These are phyloP conservation scores for Gracilaria gracilis DNA, from an alignment of 23 red algal genomes.

Conservation along the genomic window DNA sequence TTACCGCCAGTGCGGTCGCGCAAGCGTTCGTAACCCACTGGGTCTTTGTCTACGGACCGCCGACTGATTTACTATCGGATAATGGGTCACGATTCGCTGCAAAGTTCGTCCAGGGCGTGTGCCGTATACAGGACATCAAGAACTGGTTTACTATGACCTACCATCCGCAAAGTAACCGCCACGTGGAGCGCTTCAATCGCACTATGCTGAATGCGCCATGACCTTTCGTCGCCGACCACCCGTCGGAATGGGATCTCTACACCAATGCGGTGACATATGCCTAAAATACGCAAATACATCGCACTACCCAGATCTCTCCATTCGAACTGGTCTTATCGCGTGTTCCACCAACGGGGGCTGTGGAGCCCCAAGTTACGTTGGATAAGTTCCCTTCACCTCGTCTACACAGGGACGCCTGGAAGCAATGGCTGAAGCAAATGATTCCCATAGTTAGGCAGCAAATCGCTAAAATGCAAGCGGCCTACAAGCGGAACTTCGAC, in stretches of 20 bases:
- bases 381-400: neutral
- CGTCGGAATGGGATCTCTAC: conserved; percentile 36
- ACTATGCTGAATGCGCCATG: neutral
- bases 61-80: too few relatives aligned
- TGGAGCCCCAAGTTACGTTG: neutral
- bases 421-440: neutral
- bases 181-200: conserved; percentile 43
- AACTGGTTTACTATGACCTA: conserved; percentile 40
- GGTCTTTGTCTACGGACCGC: conserved; percentile 25
- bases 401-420: neutral
- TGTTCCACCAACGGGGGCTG: neutral
- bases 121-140: neutral
- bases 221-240: conserved; percentile 27
- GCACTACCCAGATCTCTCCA: conserved; percentile 3
- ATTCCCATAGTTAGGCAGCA: neutral
- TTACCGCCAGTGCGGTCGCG: neutral
- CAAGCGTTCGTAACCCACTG: conserved; percentile 7
- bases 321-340: conserved; percentile 33
- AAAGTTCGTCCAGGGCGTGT: conserved; percentile 35
- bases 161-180: conserved; percentile 43
- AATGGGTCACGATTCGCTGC: conserved; percentile 27
- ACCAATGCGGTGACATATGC: conserved; percentile 17
- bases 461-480: neutral
- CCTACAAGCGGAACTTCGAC: conserved; percentile 40
- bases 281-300: conserved; percentile 54